phyloP scores from a whole-genome alignment of 139 green algal genomes.

The Tetraselmis chui region DNA sequence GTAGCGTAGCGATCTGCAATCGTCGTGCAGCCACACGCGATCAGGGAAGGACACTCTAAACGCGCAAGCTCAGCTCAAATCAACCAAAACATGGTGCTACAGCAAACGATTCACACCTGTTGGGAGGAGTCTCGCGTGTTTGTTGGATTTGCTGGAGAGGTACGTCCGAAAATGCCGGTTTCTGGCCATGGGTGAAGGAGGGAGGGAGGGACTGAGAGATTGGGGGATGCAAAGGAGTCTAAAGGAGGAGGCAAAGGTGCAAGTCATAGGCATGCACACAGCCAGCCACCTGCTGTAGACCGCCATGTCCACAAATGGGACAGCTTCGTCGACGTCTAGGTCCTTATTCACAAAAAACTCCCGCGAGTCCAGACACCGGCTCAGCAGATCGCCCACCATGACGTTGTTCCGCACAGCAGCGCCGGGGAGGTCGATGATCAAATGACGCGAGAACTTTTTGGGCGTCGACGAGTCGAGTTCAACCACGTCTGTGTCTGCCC shows the following conservation, averaged over 20 bases:
- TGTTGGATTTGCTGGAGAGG: conserved; percentile 65
- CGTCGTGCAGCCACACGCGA: background rate
- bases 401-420: conserved; percentile 51
- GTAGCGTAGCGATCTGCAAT: background rate
- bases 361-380: background rate
- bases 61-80: too few species aligned
- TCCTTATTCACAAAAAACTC: conserved; percentile 23
- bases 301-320: conserved; percentile 52
- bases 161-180: conserved; percentile 71
- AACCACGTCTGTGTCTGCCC: conserved; percentile 23
- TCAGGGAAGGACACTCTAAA: too few species aligned
- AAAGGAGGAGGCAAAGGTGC: background rate
- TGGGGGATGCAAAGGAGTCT: background rate
- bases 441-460: conserved; percentile 73
- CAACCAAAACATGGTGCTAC: background rate
- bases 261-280: background rate
- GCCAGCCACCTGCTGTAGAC: conserved; percentile 53
- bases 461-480: conserved; percentile 65
- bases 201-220: background rate
- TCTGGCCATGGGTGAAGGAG: background rate
- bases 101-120: conserved; percentile 9
- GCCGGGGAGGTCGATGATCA: conserved; percentile 57
- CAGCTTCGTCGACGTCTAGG: background rate
- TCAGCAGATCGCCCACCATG: conserved; percentile 39
- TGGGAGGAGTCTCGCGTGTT: conserved; percentile 42